Evolutionary conservation across 2,329 filamentous ascomycete species (phyloP).

Genomic region (Phialocephala subalpina): DNA sequence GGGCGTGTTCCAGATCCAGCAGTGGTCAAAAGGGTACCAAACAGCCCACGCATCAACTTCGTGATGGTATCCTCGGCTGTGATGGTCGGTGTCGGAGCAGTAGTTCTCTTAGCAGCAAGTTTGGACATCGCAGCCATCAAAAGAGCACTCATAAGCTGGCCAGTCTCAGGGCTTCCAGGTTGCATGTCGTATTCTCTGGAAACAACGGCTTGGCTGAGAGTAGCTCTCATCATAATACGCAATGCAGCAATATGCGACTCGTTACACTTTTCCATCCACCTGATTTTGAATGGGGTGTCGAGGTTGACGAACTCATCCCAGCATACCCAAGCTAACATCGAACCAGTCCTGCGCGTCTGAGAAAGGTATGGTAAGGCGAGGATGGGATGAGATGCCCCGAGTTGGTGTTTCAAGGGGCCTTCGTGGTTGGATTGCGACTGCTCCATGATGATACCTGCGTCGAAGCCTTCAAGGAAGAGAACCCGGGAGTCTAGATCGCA

Average conservation of each 20-base stretch:
- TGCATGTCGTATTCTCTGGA: slow-evolving; percentile 32
- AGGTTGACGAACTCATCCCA: slow-evolving; percentile 44
- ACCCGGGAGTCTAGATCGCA: slow-evolving; percentile 35
- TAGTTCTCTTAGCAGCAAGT: slow-evolving; percentile 35
- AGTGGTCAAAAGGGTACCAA: slow-evolving; percentile 41
- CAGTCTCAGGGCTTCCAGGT: slow-evolving; percentile 30
- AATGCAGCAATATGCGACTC: slow-evolving; percentile 35
- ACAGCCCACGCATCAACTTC: slow-evolving; percentile 41
- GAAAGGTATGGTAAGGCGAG: slow-evolving; percentile 29
- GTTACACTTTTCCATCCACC: slow-evolving; percentile 42
- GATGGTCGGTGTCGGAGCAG: slow-evolving; percentile 18
- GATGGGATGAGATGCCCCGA: slow-evolving; percentile 27
- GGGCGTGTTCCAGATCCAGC: slow-evolving; percentile 39
- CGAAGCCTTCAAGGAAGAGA: slow-evolving; percentile 34
- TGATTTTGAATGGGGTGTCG: slow-evolving; percentile 36
- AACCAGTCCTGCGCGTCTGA: slow-evolving; percentile 32
- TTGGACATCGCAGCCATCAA: slow-evolving; percentile 41
- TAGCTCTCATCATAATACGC: slow-evolving; percentile 35
- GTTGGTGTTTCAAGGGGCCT: slow-evolving; percentile 29
- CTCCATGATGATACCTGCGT: slow-evolving; percentile 37
- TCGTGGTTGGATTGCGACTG: slow-evolving; percentile 30
- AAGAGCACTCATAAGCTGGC: slow-evolving; percentile 34
- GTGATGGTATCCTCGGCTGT: slow-evolving; percentile 39
- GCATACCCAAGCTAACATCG: slow-evolving; percentile 43
- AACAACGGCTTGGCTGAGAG: slow-evolving; percentile 30